These are phyloP conservation scores for Fusarium fracticaudum DNA, from an alignment of 2,329 filamentous ascomycete genomes.

Conservation along the genomic window DNA sequence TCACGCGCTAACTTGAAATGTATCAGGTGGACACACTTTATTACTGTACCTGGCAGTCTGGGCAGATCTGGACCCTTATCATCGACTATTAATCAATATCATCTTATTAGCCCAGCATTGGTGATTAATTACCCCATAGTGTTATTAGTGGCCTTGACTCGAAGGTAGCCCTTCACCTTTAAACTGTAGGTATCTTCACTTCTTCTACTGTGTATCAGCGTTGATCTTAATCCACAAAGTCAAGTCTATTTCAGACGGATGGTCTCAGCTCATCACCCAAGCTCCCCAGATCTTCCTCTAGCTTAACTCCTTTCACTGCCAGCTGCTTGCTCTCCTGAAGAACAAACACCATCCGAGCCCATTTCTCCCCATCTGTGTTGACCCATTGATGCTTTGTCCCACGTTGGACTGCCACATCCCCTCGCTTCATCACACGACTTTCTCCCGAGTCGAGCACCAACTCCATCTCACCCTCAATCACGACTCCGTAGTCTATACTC, in stretches of 20 bases:
- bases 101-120: not conserved
- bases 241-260: not conserved
- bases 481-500: slow-evolving; percentile 64
- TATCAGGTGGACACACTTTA: slow-evolving; percentile 36
- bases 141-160: not conserved
- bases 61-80: slow-evolving; percentile 21
- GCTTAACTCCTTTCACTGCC: slow-evolving; percentile 7
- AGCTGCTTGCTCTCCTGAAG: slow-evolving; percentile 41
- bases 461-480: slow-evolving; percentile 64
- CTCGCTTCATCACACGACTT: slow-evolving; percentile 52
- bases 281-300: slow-evolving; percentile 30
- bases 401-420: slow-evolving; percentile 66
- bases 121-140: not conserved
- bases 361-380: slow-evolving; percentile 55
- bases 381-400: slow-evolving; percentile 66
- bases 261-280: slow-evolving; percentile 18
- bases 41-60: not conserved
- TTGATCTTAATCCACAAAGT: not conserved
- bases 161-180: not conserved
- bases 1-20: slow-evolving; percentile 13
- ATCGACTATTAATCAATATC: not conserved
- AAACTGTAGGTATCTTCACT: not conserved
- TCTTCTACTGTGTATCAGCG: not conserved
- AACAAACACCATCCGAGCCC: slow-evolving; percentile 57
- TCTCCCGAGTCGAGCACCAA: slow-evolving; percentile 61